Conservation (phyloP, 495 filamentous ascomycete genomes). For the Trichoderma orchidacearum region DNA sequence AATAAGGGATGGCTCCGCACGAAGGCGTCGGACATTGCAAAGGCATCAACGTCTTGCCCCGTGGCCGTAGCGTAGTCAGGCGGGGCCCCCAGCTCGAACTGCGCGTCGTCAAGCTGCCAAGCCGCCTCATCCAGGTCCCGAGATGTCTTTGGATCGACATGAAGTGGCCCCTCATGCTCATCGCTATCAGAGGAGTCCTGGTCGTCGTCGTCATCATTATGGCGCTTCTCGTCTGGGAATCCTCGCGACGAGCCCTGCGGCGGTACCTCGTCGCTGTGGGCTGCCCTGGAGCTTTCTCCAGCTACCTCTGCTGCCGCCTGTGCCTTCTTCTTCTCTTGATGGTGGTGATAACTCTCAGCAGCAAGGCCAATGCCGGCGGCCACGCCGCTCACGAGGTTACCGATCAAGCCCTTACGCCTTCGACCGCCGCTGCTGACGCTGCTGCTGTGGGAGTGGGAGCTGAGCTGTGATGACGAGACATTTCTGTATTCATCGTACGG, state of each 20-base stretch:
- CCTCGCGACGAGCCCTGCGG: slow-evolving; percentile 2
- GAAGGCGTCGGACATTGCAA: neutral
- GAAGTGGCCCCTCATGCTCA: neutral
- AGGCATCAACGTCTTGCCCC: neutral
- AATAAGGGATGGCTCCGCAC: neutral
- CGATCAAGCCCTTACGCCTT: neutral
- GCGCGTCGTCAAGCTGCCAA: slow-evolving; percentile 39
- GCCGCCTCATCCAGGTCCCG: slow-evolving; percentile 26
- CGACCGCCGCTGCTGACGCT: neutral
- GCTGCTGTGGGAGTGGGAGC: neutral
- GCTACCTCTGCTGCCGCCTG: slow-evolving; percentile 16
- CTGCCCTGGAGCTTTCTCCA: slow-evolving; percentile 6
- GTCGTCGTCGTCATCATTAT: slow-evolving; percentile 2
- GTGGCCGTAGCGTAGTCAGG: neutral
- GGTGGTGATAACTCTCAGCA: slow-evolving; percentile 11
- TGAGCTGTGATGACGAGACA: neutral
- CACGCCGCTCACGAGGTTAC: slow-evolving; percentile 9
- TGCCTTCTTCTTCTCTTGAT: slow-evolving; percentile 20
- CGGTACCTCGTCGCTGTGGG: slow-evolving; percentile 1
- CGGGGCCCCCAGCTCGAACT: slow-evolving; percentile 2
- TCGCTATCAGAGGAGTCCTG: neutral
- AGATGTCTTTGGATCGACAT: neutral
- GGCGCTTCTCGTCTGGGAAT: neutral
- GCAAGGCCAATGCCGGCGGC: slow-evolving; percentile 35
- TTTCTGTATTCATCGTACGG: neutral